These are phyloP conservation scores for Symbiotaphrina buchneri DNA, from an alignment of 495 filamentous ascomycete genomes.

Conservation along the genomic window DNA sequence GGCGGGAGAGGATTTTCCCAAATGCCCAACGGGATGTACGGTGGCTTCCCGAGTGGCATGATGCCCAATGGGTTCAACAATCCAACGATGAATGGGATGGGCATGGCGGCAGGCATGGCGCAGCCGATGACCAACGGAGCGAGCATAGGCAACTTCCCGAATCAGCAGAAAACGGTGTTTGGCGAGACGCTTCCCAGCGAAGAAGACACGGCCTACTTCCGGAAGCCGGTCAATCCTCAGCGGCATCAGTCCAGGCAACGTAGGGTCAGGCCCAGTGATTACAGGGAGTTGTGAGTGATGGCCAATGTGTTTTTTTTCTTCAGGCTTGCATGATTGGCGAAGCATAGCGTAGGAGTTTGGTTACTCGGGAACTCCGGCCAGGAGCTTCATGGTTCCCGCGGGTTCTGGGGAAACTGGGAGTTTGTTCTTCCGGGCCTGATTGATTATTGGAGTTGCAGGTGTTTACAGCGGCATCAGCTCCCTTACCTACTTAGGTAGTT, in stretches of 20 bases:
- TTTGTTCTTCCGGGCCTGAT: too few relatives aligned
- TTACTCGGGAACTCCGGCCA: too few relatives aligned
- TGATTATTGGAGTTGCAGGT: too few relatives aligned
- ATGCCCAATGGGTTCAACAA: background rate
- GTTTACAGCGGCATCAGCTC: too few relatives aligned
- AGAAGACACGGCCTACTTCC: conserved; percentile 84
- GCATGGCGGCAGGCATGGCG: conserved; percentile 8
- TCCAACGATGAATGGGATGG: conserved; percentile 4
- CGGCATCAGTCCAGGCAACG: conserved; percentile 63
- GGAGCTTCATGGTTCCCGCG: too few relatives aligned
- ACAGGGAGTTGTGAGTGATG: conserved; percentile 55
- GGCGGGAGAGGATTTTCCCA: too few relatives aligned
- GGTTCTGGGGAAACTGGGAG: too few relatives aligned
- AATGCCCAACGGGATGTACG: too few relatives aligned
- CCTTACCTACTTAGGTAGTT: too few relatives aligned
- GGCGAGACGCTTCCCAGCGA: conserved; percentile 38
- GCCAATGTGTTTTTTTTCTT: too few relatives aligned
- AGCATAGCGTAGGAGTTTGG: too few relatives aligned
- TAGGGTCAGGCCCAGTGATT: conserved; percentile 68
- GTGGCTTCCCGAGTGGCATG: background rate
- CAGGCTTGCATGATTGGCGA: too few relatives aligned
- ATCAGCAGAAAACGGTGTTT: conserved; percentile 51
- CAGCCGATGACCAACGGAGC: conserved; percentile 13
- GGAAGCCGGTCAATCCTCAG: conserved; percentile 89
- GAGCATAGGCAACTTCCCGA: conserved; percentile 29